phyloP scores from a whole-genome alignment of 495 filamentous ascomycete species.

The Penicillium paradoxum region DNA sequence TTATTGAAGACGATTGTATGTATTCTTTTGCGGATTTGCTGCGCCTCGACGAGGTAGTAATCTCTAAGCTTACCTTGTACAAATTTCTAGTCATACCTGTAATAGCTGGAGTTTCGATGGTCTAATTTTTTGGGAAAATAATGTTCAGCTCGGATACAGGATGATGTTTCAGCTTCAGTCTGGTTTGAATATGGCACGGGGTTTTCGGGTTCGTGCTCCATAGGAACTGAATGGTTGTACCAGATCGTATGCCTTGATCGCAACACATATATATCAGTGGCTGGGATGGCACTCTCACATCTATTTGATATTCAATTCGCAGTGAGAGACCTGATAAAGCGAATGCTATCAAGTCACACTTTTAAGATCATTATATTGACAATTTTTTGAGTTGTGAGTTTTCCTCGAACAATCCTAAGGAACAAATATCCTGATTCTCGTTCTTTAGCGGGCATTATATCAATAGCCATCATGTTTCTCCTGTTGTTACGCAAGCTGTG shows the following conservation, averaged over 20 bases:
- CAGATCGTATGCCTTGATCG: background rate
- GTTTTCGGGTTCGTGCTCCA: background rate
- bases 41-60: background rate
- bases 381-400: background rate
- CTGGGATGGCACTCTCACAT: background rate
- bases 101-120: background rate
- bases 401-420: background rate
- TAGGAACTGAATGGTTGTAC: background rate
- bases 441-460: background rate
- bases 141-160: background rate
- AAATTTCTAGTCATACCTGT: background rate
- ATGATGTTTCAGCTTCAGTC: slow-evolving; percentile 3
- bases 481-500: slow-evolving; percentile 5
- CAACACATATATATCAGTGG: background rate
- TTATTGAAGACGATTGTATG: background rate
- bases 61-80: background rate
- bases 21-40: background rate
- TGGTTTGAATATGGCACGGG: background rate
- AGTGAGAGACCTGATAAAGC: too few relatives aligned
- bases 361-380: background rate
- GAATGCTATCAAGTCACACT: background rate
- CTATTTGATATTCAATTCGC: background rate
- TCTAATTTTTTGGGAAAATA: background rate
- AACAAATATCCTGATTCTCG: background rate
- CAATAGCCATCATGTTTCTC: slow-evolving; percentile 7